Evolutionary conservation across 495 filamentous ascomycete species (phyloP), one percentile per base, ranked within the genome.

Genomic region (Penicillium ucsense): DNA sequence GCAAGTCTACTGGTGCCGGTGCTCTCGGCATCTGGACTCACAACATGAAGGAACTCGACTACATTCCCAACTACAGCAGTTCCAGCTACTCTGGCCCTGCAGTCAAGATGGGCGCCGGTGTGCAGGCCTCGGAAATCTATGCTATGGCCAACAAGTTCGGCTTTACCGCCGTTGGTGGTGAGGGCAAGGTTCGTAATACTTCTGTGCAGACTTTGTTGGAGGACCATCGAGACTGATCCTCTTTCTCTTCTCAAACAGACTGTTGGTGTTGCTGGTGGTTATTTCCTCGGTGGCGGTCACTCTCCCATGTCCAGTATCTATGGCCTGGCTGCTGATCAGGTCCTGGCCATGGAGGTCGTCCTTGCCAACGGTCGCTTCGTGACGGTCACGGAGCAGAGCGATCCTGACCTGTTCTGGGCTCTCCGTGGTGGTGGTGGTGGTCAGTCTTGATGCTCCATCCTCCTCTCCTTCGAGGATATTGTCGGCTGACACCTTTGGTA

Each of bases 401-500:
- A 84, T 47, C 49, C 74, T 0, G 82, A 85, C 37, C 73, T 84
- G 7, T 86, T 82, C 69, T 84, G 75, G 54, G 74, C 74, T n/a
- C 37, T 56, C 31, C 52, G 63, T 38, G 64, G 64, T 36, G 64
- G 61, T 12, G 64, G 64, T 41, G 64, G 59, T 36, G 50, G 33
- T 56, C 44, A 33, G 47, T 43, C 37, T 20, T 30, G 7, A 20
- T 30, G 20, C 10, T 20, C 37, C 10, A 4, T 32, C 20, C 39
- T 41, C 27, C 20, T 31, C 31, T 29, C 31, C 8, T 27, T 2
- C 6, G 31, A 41, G 30, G 4, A 41, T 27, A 36, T 3, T 5
- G 20, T 20, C 20, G 20, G 20, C 20, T 20, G 20, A 20, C 1
- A n/a, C 12, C 10, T 35, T 9, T 11, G 31, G 28, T 35, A 45